phyloP scores from a whole-genome alignment of 495 filamentous ascomycete genomes.

The Xylaria acuta region DNA sequence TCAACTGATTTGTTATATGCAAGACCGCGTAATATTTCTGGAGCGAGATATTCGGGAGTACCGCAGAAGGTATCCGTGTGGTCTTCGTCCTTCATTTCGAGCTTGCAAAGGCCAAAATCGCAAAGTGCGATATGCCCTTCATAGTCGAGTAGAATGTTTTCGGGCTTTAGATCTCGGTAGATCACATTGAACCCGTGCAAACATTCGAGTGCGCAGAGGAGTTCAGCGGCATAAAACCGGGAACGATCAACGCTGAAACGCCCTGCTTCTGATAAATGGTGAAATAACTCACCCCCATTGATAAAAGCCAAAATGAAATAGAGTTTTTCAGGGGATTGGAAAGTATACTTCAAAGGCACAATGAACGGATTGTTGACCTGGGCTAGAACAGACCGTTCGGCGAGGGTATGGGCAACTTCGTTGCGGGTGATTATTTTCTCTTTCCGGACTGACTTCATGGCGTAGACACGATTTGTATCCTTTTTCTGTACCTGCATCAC shows the following conservation, averaged over 20 bases:
- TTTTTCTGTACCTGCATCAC: not conserved
- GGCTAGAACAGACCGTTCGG: not conserved
- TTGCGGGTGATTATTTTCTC: not conserved
- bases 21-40: not conserved
- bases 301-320: not conserved
- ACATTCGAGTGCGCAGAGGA: not conserved
- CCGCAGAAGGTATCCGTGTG: not conserved
- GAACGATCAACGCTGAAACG: not conserved
- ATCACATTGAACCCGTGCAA: not conserved
- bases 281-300: not conserved
- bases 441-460: not conserved
- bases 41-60: not conserved
- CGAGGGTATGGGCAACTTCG: not conserved
- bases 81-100: not conserved
- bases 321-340: not conserved
- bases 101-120: constrained; percentile 5
- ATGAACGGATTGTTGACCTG: not conserved
- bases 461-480: not conserved
- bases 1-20: not conserved
- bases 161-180: not conserved
- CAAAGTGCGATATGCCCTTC: not conserved
- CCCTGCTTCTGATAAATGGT: not conserved
- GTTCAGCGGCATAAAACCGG: not conserved
- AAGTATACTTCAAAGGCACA: not conserved
- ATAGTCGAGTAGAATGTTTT: not conserved